Conservation (phyloP, 2,329 filamentous ascomycete genomes). For the Didymella exigua region DNA sequence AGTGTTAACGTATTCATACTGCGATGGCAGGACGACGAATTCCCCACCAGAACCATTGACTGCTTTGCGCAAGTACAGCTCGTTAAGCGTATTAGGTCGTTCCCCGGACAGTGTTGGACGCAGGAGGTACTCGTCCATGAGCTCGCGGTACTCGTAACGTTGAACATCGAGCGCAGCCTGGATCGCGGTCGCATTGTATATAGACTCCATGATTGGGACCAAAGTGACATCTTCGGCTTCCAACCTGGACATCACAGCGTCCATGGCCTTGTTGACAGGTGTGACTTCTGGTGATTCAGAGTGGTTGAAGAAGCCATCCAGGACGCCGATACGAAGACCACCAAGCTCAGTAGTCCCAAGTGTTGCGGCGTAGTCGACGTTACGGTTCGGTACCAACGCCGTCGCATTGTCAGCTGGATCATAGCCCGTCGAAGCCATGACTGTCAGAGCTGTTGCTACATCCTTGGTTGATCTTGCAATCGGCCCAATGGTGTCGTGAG, state of each 20-base stretch:
- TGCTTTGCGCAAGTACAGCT: constrained; percentile 54
- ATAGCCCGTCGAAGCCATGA: constrained; percentile 59
- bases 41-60: constrained; percentile 46
- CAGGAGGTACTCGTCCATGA: constrained; percentile 62
- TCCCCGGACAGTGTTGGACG: constrained; percentile 50
- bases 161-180: constrained; percentile 62
- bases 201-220: constrained; percentile 55
- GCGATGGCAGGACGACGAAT: constrained; percentile 65
- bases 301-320: constrained; percentile 65
- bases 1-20: constrained; percentile 62
- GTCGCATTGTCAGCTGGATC: constrained; percentile 61
- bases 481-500: constrained; percentile 63
- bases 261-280: constrained; percentile 63
- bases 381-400: constrained; percentile 52
- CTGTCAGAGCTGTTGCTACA: constrained; percentile 57
- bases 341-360: constrained; percentile 46
- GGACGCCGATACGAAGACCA: constrained; percentile 56
- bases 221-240: constrained; percentile 56
- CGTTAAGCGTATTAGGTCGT: constrained; percentile 54
- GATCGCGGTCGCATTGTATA: constrained; percentile 61
- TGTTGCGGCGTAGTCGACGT: constrained; percentile 55
- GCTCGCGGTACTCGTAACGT: constrained; percentile 63
- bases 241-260: constrained; percentile 55
- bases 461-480: constrained; percentile 60
- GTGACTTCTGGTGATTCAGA: constrained; percentile 59